These are phyloP conservation scores for Triglochin maritima DNA, from an alignment of 106 monocot species.

Conservation along the genomic window DNA sequence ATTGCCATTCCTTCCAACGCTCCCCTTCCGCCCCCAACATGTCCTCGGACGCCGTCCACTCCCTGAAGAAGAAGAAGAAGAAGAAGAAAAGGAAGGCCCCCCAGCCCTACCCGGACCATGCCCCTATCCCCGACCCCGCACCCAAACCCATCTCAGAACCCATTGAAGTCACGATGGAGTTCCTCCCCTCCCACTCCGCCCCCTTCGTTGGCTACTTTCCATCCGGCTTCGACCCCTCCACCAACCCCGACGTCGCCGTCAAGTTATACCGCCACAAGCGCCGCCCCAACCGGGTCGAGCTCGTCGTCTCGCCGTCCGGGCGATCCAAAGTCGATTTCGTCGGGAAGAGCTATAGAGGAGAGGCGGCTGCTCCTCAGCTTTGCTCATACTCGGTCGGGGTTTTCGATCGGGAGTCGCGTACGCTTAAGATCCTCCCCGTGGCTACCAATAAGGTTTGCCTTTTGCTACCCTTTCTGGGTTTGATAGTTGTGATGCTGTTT, in stretches of 20 bases:
- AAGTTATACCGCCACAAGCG: slow-evolving; percentile 31
- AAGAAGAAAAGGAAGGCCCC: slow-evolving; percentile 11
- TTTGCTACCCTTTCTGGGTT: not conserved
- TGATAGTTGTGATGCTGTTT: not conserved
- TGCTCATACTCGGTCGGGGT: slow-evolving; percentile 76
- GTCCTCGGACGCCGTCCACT: too few species aligned
- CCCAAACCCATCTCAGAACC: slow-evolving; percentile 30
- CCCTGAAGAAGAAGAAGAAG: slow-evolving; percentile 1
- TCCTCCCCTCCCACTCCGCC: slow-evolving; percentile 23
- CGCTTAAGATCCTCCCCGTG: slow-evolving; percentile 66
- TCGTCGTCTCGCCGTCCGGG: slow-evolving; percentile 41
- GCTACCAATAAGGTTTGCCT: slow-evolving; percentile 64
- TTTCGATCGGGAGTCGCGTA: slow-evolving; percentile 62
- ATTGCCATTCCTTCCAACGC: too few species aligned
- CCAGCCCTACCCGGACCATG: not conserved
- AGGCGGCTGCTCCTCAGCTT: slow-evolving; percentile 54
- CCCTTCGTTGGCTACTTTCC: slow-evolving; percentile 85
- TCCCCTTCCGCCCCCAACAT: too few species aligned
- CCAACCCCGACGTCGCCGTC: slow-evolving; percentile 7
- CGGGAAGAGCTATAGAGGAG: slow-evolving; percentile 68
- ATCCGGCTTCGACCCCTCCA: slow-evolving; percentile 46
- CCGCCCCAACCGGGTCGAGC: slow-evolving; percentile 27
- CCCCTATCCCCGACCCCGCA: not conserved
- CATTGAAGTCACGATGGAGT: slow-evolving; percentile 28
- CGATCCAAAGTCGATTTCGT: slow-evolving; percentile 48